Base-by-base conservation (phyloP, 345 rosid species). In the Eucalyptus cloeziana region DNA sequence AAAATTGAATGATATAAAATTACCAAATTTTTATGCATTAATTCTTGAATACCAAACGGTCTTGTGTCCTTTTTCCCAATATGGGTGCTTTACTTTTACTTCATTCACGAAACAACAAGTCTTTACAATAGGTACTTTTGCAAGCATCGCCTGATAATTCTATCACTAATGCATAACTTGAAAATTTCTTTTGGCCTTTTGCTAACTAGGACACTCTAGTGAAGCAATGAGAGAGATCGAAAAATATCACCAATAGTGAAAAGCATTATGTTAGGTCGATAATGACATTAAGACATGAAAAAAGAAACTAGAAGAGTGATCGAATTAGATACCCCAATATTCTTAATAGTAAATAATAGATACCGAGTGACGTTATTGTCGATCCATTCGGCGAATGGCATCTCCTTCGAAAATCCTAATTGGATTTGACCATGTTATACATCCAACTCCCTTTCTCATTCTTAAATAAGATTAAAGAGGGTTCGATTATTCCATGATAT, bases 121-220 rank as follows among this genome's bases (percentile, higher is more conserved):
- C 25, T 2, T 4, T 17, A 33, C 21, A 19, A 19, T 19, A 37
- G 6, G 25, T 4, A 71, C 9, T 71, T 37, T 71, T 37, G 25
- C 45, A 10, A 71, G 45, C 25, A 71, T 13, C 19, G 4, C 1
- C 37, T 2, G 2, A 27, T 30, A 17, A 31, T 64, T 30, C 5
- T 2, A 64, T n/a, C 5, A 14, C 19, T n/a, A 7, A 17, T 33
- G 17, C 7, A 33, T 33, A 33, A 33, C 44, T 69, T 10, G 13
- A 33, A 17, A 16, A 16, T 33, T 69, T 69, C 24, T 19, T 69
- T 37, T 17, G 24, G 13, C 44, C 44, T 33, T 33, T 8, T 14
- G 37, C 44, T 69, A 17, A 33, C 11, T 3, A 21, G 0, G 43
- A 4, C 13, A n/a, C 37, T 69, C 4, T 5, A 0, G 13, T 17